These are phyloP conservation scores for Mycena galericulata DNA, from an alignment of 768 basidiomycete genomes.

Conservation along the genomic window DNA sequence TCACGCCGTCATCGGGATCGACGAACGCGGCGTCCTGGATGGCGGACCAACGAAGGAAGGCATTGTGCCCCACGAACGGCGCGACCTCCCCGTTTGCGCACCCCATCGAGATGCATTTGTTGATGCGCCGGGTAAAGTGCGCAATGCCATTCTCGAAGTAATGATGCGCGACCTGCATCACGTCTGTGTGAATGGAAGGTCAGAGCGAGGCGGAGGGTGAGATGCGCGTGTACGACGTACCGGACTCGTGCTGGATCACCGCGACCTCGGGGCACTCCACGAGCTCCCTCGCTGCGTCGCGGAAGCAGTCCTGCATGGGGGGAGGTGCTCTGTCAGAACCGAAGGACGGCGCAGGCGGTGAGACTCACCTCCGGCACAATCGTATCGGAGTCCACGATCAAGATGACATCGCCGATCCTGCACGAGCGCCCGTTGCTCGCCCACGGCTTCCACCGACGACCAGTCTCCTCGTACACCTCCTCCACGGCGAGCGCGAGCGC, in stretches of 20 bases:
- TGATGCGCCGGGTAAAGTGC: conserved; percentile 89
- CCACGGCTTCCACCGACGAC: conserved; percentile 76
- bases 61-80: conserved; percentile 90
- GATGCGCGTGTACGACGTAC: too few relatives aligned
- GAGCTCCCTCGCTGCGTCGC: conserved; percentile 90
- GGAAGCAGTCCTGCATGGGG: conserved; percentile 79
- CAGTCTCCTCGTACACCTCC: conserved; percentile 73
- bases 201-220: neutral
- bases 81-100: conserved; percentile 86
- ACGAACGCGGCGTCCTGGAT: conserved; percentile 87
- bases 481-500: conserved; percentile 82
- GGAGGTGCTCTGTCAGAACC: neutral
- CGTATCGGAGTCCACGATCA: conserved; percentile 87
- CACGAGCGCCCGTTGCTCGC: conserved; percentile 80
- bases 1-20: conserved; percentile 71
- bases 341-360: neutral
- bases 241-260: conserved; percentile 92
- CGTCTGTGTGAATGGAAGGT: conserved; percentile 57
- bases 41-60: conserved; percentile 92
- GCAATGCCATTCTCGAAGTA: conserved; percentile 94
- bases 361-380: conserved; percentile 74
- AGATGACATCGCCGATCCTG: conserved; percentile 82
- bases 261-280: conserved; percentile 85
- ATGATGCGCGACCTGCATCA: conserved; percentile 91
- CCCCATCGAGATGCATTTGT: conserved; percentile 83